phyloP scores from a whole-genome alignment of 345 rosid species.

The Pistacia vera region DNA sequence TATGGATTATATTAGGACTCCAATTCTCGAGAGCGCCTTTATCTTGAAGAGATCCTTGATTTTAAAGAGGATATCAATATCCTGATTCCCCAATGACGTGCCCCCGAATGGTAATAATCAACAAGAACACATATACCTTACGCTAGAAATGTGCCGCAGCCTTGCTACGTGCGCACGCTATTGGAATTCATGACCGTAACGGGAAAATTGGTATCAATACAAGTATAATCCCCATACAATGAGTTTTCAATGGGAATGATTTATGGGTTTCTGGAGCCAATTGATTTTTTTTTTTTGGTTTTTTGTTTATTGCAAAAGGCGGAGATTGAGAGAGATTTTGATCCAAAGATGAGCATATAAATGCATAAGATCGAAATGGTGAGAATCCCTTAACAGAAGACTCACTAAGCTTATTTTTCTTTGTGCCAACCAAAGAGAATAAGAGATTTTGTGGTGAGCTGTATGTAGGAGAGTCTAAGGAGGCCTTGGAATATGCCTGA shows the following conservation, averaged over 20 bases:
- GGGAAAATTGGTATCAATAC: neutral
- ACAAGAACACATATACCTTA: slow-evolving; percentile 14
- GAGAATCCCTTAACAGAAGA: neutral
- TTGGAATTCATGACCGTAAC: slow-evolving; percentile 42
- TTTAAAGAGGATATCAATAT: slow-evolving; percentile 36
- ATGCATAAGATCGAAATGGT: slow-evolving; percentile 38
- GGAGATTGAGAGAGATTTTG: slow-evolving; percentile 7
- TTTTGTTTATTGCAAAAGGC: neutral
- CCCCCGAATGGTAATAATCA: slow-evolving; percentile 20
- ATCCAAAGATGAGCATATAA: slow-evolving; percentile 16
- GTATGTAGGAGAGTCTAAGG: slow-evolving; percentile 23
- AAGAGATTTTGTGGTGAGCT: slow-evolving; percentile 8
- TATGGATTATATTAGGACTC: slow-evolving; percentile 38
- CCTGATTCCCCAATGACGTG: slow-evolving; percentile 24
- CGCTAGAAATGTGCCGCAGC: slow-evolving; percentile 43
- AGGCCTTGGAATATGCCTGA: slow-evolving; percentile 16
- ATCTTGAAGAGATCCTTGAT: slow-evolving; percentile 38
- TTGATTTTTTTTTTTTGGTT: neutral
- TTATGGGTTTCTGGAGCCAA: slow-evolving; percentile 9
- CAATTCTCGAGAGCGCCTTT: slow-evolving; percentile 37
- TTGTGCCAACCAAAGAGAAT: neutral
- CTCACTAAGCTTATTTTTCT: slow-evolving; percentile 4
- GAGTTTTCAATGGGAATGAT: neutral
- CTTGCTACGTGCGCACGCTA: slow-evolving; percentile 41
- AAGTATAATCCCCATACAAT: slow-evolving; percentile 1